A percentile compares a stretch with the other conserved stretches of the same genome.
phyloP scores from a whole-genome alignment of 2,329 filamentous ascomycete genomes.

The Arthrobotrys entomopaga region DNA sequence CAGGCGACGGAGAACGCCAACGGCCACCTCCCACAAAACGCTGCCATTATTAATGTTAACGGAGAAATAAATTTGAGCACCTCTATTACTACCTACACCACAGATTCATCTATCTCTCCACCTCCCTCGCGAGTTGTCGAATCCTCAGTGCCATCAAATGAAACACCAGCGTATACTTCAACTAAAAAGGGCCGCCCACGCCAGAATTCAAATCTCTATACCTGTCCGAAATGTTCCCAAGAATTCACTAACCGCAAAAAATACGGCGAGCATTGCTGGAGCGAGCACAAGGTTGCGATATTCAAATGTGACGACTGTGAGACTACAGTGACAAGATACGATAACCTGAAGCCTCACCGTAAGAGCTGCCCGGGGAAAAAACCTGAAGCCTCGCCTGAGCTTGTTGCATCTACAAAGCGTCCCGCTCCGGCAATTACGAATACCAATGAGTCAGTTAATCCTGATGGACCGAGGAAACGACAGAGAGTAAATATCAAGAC shows the following conservation, averaged over 20 bases:
- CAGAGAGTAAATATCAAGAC: neutral
- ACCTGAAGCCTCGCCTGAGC: no score
- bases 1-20: no score
- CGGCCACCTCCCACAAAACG: no score
- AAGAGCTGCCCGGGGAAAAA: neutral
- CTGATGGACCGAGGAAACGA: neutral
- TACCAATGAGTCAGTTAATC: neutral
- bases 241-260: neutral
- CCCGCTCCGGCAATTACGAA: no score
- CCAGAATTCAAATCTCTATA: neutral
- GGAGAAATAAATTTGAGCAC: no score
- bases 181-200: neutral
- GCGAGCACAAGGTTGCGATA: neutral
- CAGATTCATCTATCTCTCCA: no score
- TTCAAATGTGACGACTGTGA: constrained; percentile 13
- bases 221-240: neutral
- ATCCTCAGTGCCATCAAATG: no score
- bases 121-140: no score
- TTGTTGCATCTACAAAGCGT: no score
- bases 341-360: constrained; percentile 8
- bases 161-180: no score
- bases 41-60: no score
- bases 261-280: constrained; percentile 1
- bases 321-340: constrained; percentile 8
- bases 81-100: no score